These are phyloP conservation scores for Hydnum rufescens DNA, from an alignment of 768 basidiomycete species.

Conservation along the genomic window DNA sequence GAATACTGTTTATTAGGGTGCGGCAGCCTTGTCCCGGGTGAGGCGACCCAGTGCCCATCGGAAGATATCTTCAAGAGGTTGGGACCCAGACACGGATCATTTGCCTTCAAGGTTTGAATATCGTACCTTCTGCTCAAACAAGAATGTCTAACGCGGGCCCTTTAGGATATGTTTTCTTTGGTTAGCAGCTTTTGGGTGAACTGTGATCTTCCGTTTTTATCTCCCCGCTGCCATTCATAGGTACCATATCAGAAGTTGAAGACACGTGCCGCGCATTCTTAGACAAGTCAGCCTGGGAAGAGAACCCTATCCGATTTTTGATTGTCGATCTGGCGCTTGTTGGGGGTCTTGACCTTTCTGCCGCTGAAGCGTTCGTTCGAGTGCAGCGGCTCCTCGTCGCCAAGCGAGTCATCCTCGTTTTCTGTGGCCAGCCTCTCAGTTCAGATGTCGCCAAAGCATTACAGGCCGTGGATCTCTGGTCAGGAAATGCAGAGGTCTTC, in stretches of 20 bases:
- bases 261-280: constrained; percentile 62
- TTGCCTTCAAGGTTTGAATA: constrained; percentile 49
- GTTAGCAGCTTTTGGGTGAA: not conserved
- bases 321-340: constrained; percentile 75
- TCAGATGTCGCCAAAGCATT: constrained; percentile 54
- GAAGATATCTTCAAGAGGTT: constrained; percentile 77
- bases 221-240: constrained; percentile 14
- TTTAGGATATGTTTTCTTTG: constrained; percentile 65
- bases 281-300: constrained; percentile 46
- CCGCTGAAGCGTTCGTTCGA: constrained; percentile 87
- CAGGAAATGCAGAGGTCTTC: constrained; percentile 60
- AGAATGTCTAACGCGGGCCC: not conserved
- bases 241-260: constrained; percentile 82
- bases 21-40: constrained; percentile 75
- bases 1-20: constrained; percentile 23
- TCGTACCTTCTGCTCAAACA: not conserved
- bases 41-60: constrained; percentile 74
- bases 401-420: constrained; percentile 64
- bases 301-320: constrained; percentile 71
- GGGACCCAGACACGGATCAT: constrained; percentile 81
- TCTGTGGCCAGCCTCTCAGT: constrained; percentile 59
- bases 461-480: constrained; percentile 56
- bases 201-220: not conserved
- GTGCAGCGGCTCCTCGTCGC: constrained; percentile 62
- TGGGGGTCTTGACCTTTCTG: constrained; percentile 80